phyloP scores from a whole-genome alignment of 257 asterid species.

The Fraxinus quadrangulata region DNA sequence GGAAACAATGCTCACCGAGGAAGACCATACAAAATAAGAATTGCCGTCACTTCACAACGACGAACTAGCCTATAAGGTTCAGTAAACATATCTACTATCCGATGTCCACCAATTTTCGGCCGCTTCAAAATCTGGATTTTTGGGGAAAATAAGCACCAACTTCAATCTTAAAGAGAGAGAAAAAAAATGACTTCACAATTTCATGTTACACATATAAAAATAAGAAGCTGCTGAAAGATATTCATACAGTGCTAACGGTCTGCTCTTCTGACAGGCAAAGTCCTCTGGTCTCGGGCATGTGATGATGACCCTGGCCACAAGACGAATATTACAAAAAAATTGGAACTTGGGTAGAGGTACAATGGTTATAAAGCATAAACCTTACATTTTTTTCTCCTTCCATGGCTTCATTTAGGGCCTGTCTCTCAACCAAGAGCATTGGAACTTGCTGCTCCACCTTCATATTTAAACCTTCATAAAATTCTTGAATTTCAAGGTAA shows the following conservation, averaged over 20 bases:
- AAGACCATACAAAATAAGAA: conserved; percentile 89
- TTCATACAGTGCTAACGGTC: conserved; percentile 77
- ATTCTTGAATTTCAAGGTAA: conserved; percentile 89
- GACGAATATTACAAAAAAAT: conserved; percentile 12
- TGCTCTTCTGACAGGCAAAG: conserved; percentile 96
- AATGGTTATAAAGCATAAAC: conserved; percentile 5
- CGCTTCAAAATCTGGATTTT: conserved; percentile 68
- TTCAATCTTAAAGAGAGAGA: neutral
- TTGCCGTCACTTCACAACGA: conserved; percentile 91
- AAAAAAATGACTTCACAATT: neutral
- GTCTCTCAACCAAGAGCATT: conserved; percentile 90
- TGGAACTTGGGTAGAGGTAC: neutral
- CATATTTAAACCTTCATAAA: conserved; percentile 93
- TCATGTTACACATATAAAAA: neutral
- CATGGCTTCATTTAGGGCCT: conserved; percentile 96
- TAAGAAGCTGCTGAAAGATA: conserved; percentile 13
- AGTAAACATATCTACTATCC: conserved; percentile 88
- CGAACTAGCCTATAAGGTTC: conserved; percentile 84
- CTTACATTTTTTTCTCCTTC: conserved; percentile 92
- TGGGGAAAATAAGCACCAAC: conserved; percentile 14
- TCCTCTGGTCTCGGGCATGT: conserved; percentile 90
- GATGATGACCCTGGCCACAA: conserved; percentile 78
- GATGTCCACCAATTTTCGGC: conserved; percentile 83
- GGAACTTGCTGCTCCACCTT: conserved; percentile 97
- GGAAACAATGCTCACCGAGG: conserved; percentile 65